Evolutionary conservation across 306 rosid species (phyloP), one percentile per base, ranked within the genome.

Genomic region (Clitoria ternatea): DNA sequence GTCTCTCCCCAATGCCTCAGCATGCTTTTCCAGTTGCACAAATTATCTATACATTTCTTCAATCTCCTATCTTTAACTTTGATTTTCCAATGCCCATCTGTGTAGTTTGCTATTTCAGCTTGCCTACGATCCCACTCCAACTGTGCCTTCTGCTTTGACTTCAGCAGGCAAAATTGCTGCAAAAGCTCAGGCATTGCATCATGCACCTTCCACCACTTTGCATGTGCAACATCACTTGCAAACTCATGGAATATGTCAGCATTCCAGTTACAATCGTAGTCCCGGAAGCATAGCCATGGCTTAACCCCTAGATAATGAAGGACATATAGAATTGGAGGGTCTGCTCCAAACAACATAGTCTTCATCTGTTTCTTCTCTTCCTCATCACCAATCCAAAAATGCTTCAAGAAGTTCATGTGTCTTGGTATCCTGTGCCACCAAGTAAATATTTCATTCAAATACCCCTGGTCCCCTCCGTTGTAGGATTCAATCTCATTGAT

Each of bases 361-460:
- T 93, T 93, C 96, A 59, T 93, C 61, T 75, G 74, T 52, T 90
- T 93, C 73, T 82, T 84, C 70, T 87, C 92, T 49, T 91, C 96
- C 32, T 85, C 90, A 23, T 93, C 98, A 11, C 98, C 98, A 61
- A 82, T 47, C 98, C 98, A 93, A 56, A 93, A 93, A 75, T 93
- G 87, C 81, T 93, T 93, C 85, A 93, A 81, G 90, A 93, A 90
- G 80, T 93, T 93, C 97, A 90, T 86, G 85, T 89, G 98, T 23
- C 85, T 90, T 19, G 98, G 98, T 45, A 94, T 90, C 69, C 98
- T 87, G 39, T 94, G 98, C 98, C 98, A 90, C 97, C 97, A 89
- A 32, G 98, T 90, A 55, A 90, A 94, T 39, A 94, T 82, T 69
- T 94, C 98, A 52, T 90, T 94, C 59, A 94, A 33, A 68, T 90